These are phyloP conservation scores for Acrodontium crateriforme DNA, from an alignment of 2,329 filamentous ascomycete species.

Conservation along the genomic window DNA sequence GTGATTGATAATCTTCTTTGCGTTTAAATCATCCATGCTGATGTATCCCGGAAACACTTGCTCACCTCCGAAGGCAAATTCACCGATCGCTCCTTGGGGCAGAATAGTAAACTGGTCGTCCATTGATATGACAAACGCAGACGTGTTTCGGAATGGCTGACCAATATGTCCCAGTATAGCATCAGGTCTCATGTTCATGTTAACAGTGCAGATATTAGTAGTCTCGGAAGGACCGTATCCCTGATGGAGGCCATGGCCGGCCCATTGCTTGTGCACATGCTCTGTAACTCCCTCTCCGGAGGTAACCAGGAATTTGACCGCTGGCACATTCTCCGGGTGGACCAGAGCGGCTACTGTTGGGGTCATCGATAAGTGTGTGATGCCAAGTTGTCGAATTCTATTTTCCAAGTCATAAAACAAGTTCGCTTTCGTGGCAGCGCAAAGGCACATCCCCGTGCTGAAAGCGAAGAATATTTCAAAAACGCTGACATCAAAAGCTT, in stretches of 20 bases:
- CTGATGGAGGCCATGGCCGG: conserved; percentile 53
- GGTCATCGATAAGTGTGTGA: conserved; percentile 76
- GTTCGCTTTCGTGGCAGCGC: conserved; percentile 58
- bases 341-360: conserved; percentile 73
- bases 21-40: conserved; percentile 47
- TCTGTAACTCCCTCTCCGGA: conserved; percentile 69
- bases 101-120: conserved; percentile 37
- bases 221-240: conserved; percentile 78
- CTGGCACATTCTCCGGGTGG: conserved; percentile 51
- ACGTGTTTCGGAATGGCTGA: conserved; percentile 59
- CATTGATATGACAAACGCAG: conserved; percentile 47
- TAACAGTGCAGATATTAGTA: conserved; percentile 75
- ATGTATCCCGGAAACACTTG: conserved; percentile 68
- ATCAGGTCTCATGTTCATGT: conserved; percentile 39
- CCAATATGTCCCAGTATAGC: conserved; percentile 67
- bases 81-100: conserved; percentile 60
- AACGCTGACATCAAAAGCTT: conserved; percentile 75
- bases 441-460: conserved; percentile 64
- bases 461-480: conserved; percentile 86
- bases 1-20: conserved; percentile 55
- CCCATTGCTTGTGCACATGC: conserved; percentile 58
- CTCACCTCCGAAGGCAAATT: conserved; percentile 75
- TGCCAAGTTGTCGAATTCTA: conserved; percentile 46
- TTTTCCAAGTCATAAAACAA: conserved; percentile 59
- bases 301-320: conserved; percentile 62